These are phyloP conservation scores for Wickerhamomyces sp. DNA, from an alignment of 1,139 yeast genomes.

Conservation along the genomic window DNA sequence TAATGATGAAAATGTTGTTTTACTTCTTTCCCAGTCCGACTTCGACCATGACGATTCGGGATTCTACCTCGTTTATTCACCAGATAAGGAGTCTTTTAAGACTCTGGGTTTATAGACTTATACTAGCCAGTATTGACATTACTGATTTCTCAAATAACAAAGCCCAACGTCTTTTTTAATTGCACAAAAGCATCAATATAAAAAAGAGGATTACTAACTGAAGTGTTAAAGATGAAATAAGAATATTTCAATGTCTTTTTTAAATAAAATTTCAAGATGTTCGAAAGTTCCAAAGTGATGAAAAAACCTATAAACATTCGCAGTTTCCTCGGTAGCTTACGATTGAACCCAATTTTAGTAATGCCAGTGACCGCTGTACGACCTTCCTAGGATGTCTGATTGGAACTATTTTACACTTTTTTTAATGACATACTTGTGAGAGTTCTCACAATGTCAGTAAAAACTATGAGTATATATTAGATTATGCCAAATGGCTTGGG, in stretches of 20 bases:
- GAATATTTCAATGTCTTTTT: slow-evolving; percentile 5
- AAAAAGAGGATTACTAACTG: no score
- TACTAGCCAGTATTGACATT: slow-evolving; percentile 84
- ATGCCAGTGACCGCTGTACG: slow-evolving; percentile 76
- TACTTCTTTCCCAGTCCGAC: slow-evolving; percentile 86
- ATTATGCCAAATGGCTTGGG: slow-evolving; percentile 44
- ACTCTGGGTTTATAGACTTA: slow-evolving; percentile 40
- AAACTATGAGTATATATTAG: not conserved
- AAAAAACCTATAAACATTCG: slow-evolving; percentile 79
- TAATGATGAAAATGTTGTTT: slow-evolving; percentile 38
- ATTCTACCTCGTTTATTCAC: slow-evolving; percentile 31
- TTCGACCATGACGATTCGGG: slow-evolving; percentile 91
- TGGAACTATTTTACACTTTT: slow-evolving; percentile 12
- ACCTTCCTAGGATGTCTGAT: slow-evolving; percentile 66
- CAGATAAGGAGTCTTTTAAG: slow-evolving; percentile 7
- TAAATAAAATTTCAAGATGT: not conserved
- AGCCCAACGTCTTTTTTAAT: no score
- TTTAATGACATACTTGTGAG: not conserved
- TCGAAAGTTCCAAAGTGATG: slow-evolving; percentile 50
- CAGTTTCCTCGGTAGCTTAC: slow-evolving; percentile 95
- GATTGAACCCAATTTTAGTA: slow-evolving; percentile 76
- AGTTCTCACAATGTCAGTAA: not conserved
- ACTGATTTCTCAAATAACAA: slow-evolving; percentile 28
- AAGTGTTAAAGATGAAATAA: no score
- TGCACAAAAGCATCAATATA: no score